Base-by-base conservation (phyloP, 2,329 filamentous ascomycete species). In the Bimuria novae-zelandiae region DNA sequence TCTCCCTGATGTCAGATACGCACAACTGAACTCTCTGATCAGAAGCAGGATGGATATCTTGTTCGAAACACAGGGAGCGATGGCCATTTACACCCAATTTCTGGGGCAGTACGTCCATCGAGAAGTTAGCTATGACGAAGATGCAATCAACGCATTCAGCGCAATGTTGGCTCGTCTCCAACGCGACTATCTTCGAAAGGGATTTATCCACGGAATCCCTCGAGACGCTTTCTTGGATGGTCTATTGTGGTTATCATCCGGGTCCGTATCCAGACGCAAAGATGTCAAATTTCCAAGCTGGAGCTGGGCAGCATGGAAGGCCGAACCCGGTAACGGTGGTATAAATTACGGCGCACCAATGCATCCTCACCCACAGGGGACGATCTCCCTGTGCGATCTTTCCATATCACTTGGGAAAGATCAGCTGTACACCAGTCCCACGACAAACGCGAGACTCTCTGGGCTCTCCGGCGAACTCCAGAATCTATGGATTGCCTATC, bases 301-400 rank as follows among this genome's bases (percentile, higher is more conserved):
- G 45, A 48, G n/a, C 8, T 48, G 45, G 33, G 45, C 45, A 4
- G 45, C 5, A 17, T 48, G 45, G 45, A 40, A 40, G 14, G n/a
- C n/a, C n/a, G n/a, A n/a, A n/a, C 14, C n/a, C 3, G 29, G 19
- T 2, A 27, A 29, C n/a, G n/a, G 11, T n/a, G 44, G 33, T 7
- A 16, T n/a, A n/a, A n/a, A n/a, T n/a, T n/a, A n/a, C n/a, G n/a
- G n/a, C n/a, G n/a, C n/a, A n/a, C n/a, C n/a, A n/a, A n/a, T n/a
- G n/a, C n/a, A n/a, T n/a, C n/a, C n/a, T n/a, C n/a, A n/a, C n/a
- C n/a, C n/a, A n/a, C n/a, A n/a, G n/a, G n/a, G n/a, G n/a, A n/a
- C n/a, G n/a, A n/a, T n/a, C n/a, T n/a, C n/a, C n/a, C n/a, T n/a
- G n/a, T n/a, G n/a, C n/a, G n/a, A n/a, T n/a, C 43, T 46, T 1